Percentiles rank a stretch among this genome's conserved stretches.
These are phyloP conservation scores for Barnettozyma wickerhamii DNA, from an alignment of 805 yeast species.

Conservation along the genomic window DNA sequence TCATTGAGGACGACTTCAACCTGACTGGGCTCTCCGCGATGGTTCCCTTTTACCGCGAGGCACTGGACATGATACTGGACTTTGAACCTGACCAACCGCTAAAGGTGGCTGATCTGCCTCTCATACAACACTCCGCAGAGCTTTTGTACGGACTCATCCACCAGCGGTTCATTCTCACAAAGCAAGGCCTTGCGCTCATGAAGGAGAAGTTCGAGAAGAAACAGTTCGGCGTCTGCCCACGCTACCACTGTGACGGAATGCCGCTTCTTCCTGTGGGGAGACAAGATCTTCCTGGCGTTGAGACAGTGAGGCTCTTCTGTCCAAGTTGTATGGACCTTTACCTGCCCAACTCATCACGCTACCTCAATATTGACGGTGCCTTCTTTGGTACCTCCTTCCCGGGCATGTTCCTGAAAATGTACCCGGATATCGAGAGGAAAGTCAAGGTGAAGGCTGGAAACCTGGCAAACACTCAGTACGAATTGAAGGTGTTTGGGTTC, in stretches of 20 bases:
- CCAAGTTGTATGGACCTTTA: constrained; percentile 93
- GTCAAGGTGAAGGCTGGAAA: constrained; percentile 46
- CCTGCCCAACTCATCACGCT: constrained; percentile 81
- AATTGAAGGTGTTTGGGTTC: constrained; percentile 85
- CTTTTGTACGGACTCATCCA: constrained; percentile 90
- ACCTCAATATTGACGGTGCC: constrained; percentile 90
- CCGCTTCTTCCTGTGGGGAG: constrained; percentile 89
- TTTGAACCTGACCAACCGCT: constrained; percentile 53
- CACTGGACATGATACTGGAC: constrained; percentile 86
- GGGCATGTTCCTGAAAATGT: constrained; percentile 85
- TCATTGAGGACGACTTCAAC: constrained; percentile 95
- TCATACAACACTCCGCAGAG: constrained; percentile 88
- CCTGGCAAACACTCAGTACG: constrained; percentile 37
- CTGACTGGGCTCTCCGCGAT: constrained; percentile 81
- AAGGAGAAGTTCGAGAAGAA: constrained; percentile 90
- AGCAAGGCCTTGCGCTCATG: constrained; percentile 85
- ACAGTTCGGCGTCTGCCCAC: constrained; percentile 89
- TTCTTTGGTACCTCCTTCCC: constrained; percentile 96
- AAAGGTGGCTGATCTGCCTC: constrained; percentile 63
- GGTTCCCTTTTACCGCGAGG: constrained; percentile 89
- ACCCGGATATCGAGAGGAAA: constrained; percentile 83
- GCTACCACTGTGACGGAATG: constrained; percentile 86
- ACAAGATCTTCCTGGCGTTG: constrained; percentile 85
- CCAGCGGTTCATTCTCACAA: constrained; percentile 83
- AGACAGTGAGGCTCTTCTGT: constrained; percentile 88